phyloP scores from a whole-genome alignment of 2,329 filamentous ascomycete genomes.

The Talaromyces sp. region DNA sequence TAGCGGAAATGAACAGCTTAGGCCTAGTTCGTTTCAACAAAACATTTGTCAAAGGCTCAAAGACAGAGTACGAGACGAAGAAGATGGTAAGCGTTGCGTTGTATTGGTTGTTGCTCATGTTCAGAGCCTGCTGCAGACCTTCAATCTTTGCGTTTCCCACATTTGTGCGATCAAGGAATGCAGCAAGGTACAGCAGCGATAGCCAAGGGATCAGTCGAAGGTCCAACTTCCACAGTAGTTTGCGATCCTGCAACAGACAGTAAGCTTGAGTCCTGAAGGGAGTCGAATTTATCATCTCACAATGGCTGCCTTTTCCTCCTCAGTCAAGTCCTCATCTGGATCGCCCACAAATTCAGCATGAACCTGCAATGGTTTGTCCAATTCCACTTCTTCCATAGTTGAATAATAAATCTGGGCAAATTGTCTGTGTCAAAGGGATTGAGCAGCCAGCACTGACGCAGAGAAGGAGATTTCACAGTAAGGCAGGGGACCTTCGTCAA shows the following conservation, averaged over 20 bases:
- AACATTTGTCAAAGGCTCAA: constrained; percentile 70
- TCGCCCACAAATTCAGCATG: constrained; percentile 32
- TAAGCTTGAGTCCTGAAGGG: neutral
- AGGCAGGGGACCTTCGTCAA: neutral
- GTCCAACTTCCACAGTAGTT: constrained; percentile 43
- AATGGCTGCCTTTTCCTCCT: constrained; percentile 57
- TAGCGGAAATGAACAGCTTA: constrained; percentile 72
- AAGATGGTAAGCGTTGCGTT: constrained; percentile 75
- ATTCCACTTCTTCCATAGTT: neutral
- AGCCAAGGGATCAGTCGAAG: constrained; percentile 44
- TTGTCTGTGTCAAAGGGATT: neutral
- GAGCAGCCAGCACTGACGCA: neutral
- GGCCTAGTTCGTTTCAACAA: constrained; percentile 71
- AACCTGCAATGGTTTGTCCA: constrained; percentile 8
- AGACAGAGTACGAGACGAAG: constrained; percentile 77
- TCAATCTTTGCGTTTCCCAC: constrained; percentile 66
- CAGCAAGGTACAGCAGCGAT: constrained; percentile 42
- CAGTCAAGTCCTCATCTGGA: constrained; percentile 60
- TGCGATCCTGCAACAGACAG: constrained; percentile 34
- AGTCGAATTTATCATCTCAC: constrained; percentile 41
- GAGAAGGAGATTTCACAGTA: neutral
- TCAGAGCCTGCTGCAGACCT: constrained; percentile 54
- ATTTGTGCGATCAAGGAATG: constrained; percentile 56
- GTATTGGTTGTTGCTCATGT: constrained; percentile 62
- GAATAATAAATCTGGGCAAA: too few relatives aligned